phyloP scores from a whole-genome alignment of 169 alveolate genomes.

The Plasmodium blacklocki region DNA sequence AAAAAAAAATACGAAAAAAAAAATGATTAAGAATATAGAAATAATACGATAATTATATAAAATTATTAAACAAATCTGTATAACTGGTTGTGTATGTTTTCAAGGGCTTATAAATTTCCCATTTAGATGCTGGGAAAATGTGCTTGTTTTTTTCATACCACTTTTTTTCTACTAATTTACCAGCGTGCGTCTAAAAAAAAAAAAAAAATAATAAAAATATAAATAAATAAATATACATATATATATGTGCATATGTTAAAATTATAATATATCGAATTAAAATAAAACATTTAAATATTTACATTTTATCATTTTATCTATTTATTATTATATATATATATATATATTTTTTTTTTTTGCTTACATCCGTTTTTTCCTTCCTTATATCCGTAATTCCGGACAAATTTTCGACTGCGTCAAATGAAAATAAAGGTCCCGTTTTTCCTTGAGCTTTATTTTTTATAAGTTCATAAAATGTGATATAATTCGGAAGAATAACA shows the following conservation, averaged over 20 bases:
- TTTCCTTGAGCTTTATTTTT: conserved; percentile 77
- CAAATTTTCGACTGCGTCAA: conserved; percentile 72
- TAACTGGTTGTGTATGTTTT: conserved; percentile 49
- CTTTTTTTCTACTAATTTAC: conserved; percentile 74
- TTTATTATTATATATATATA: not conserved
- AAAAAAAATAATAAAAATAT: not conserved
- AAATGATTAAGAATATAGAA: conserved; percentile 8
- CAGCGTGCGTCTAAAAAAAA: conserved; percentile 71
- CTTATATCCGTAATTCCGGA: conserved; percentile 64
- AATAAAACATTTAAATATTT: too few species aligned
- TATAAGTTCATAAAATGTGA: conserved; percentile 75
- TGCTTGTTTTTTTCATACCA: conserved; percentile 80
- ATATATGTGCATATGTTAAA: not conserved
- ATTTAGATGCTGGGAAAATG: conserved; percentile 77
- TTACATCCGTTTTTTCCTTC: conserved; percentile 72
- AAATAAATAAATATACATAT: not conserved
- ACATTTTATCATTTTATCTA: too few species aligned
- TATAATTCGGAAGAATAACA: conserved; percentile 75
- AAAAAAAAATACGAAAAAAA: conserved; percentile 7
- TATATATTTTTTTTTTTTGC: conserved; percentile 22
- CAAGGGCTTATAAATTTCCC: conserved; percentile 79
- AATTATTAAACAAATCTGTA: conserved; percentile 50
- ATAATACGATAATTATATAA: conserved; percentile 4
- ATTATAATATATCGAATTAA: not conserved
- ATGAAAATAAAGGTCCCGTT: conserved; percentile 70